Base-by-base conservation (phyloP, 352 stramenopile genomes). In the Phytophthora crassamura region DNA sequence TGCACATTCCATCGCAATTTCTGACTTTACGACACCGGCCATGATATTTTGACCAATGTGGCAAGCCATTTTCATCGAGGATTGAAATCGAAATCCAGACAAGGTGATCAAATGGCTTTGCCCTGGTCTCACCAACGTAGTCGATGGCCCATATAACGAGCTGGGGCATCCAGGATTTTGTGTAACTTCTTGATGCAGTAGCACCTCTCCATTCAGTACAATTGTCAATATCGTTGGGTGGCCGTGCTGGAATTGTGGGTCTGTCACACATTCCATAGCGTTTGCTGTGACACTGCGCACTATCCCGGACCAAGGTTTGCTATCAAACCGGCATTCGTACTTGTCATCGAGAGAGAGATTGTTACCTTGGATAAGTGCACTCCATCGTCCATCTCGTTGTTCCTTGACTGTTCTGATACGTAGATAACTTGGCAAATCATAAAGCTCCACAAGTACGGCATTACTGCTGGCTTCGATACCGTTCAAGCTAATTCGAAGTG, bases 401-500 rank as follows among this genome's bases (percentile, higher is more conserved):
- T 67, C 25, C 25, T 35, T 54, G 30, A 65, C 15, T 3, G 62
- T 53, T 39, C 33, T 46, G 15, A 81, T 28, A 2, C 40, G 12
- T 15, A 77, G 33, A 10, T 38, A 41, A 25, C 18, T 48, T 7
- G 63, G 30, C 1, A 53, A 35, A 18, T 57, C 35, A 15, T 72
- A 41, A 56, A 81, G 59, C 3, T 59, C 35, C 16, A 83, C 48
- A 6, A 55, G 33, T 32, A 84, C 14, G 5, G 43, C 54, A 38
- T 78, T 74, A 3, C 32, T 11, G 51, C 67, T 82, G 4, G 47
- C 15, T 64, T 85, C 78, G 20, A 83, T 59, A 11, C 68, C 68
- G 35, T 87, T 87, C 10, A 87, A 63, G 32, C 58, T 74, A 9
- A 87, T 35, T 28, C 59, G 47, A 45, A 87, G 45, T 12, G 39